Evolutionary conservation across 768 basidiomycete species (phyloP).

Genomic region (Lyophyllum shimeji): DNA sequence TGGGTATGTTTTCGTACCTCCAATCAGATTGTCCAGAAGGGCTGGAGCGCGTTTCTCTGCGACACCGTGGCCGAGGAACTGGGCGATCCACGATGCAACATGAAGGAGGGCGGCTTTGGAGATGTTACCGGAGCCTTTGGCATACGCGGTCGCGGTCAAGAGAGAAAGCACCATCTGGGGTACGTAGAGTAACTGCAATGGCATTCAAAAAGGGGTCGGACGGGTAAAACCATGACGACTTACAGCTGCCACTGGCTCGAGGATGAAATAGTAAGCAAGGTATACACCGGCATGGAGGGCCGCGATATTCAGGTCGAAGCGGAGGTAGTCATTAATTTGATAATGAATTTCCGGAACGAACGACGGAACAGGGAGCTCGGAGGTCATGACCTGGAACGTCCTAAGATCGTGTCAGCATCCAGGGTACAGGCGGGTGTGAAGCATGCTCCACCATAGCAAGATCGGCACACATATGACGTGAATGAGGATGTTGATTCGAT

Average conservation of each 20-base stretch:
- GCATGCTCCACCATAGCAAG: constrained; percentile 65
- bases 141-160: constrained; percentile 71
- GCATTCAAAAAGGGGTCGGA: constrained; percentile 1
- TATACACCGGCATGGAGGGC: constrained; percentile 60
- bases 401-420: constrained; percentile 31
- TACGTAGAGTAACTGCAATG: constrained; percentile 68
- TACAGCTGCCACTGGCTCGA: constrained; percentile 88
- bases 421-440: not conserved
- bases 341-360: constrained; percentile 55
- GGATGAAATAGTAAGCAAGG: constrained; percentile 70
- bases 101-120: constrained; percentile 58
- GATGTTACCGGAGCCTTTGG: constrained; percentile 50
- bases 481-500: constrained; percentile 79
- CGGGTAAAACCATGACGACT: constrained; percentile 26
- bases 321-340: constrained; percentile 58
- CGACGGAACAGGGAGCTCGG: constrained; percentile 49
- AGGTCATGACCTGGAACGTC: constrained; percentile 58
- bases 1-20: constrained; percentile 51
- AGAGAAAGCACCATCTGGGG: constrained; percentile 68
- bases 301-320: constrained; percentile 69
- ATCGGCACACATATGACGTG: constrained; percentile 86
- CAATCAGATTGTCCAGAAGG: constrained; percentile 82
- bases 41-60: constrained; percentile 90
- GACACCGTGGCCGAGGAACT: constrained; percentile 87
- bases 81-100: constrained; percentile 79